Percentiles rank a stretch among this genome's conserved stretches.
These are phyloP conservation scores for Dillenia turbinata DNA, from an alignment of 164 flowering plant genomes.

Conservation along the genomic window DNA sequence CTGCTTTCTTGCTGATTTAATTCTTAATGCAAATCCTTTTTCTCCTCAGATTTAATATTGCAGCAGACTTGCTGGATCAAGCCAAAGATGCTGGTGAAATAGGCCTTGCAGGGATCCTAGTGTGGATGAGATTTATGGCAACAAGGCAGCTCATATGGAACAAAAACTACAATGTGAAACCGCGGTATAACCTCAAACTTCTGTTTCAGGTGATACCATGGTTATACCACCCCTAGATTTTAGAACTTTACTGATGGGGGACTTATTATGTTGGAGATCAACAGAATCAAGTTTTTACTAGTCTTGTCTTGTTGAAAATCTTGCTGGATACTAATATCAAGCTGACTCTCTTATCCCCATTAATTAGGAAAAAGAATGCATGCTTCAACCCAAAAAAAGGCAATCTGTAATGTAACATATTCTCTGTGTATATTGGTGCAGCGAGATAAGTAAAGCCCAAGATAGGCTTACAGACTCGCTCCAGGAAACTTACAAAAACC, in stretches of 20 bases:
- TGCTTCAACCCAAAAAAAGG: too few species aligned
- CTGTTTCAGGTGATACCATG: not conserved
- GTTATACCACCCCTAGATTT: not conserved
- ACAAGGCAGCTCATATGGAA: constrained; percentile 98
- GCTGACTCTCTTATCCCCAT: not conserved
- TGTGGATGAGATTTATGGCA: constrained; percentile 99
- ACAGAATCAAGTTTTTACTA: not conserved
- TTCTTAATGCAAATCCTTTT: not conserved
- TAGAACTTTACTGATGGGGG: not conserved
- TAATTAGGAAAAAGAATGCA: too few species aligned
- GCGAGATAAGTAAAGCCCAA: constrained; percentile 97
- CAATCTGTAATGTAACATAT: not conserved
- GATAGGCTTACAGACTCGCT: constrained; percentile 88
- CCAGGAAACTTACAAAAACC: constrained; percentile 50
- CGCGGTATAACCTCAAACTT: constrained; percentile 53
- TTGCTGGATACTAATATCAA: not conserved
- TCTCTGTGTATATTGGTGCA: constrained; percentile 23
- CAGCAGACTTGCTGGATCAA: constrained; percentile 78
- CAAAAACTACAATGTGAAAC: constrained; percentile 96
- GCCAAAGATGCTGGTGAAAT: constrained; percentile 70
- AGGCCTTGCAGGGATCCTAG: constrained; percentile 93
- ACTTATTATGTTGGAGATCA: too few species aligned
- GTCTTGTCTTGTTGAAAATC: not conserved
- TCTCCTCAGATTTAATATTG: constrained; percentile 83
- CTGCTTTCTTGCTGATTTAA: not conserved